A percentile compares a stretch with the other conserved stretches of the same genome.
phyloP scores from a whole-genome alignment of 306 rosid species.

The Pyrus bretschneideri region DNA sequence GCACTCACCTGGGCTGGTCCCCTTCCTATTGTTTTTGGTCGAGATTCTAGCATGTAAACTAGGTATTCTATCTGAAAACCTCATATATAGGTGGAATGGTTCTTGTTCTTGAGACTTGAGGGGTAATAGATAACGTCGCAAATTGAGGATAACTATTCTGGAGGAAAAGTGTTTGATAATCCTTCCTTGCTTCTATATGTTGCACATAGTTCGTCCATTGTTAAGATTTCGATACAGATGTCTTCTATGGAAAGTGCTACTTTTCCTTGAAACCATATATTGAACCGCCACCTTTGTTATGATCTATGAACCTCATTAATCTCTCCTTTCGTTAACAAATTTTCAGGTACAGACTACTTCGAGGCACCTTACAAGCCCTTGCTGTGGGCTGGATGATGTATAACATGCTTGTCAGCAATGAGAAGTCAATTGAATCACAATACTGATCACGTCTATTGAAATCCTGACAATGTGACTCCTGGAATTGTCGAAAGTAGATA shows the following conservation, averaged over 20 bases:
- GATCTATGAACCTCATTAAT: constrained; percentile 10
- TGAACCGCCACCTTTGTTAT: not conserved
- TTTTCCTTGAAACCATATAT: not conserved
- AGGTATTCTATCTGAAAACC: constrained; percentile 41
- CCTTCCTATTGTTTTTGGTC: constrained; percentile 91
- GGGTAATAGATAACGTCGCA: not conserved
- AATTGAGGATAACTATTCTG: not conserved
- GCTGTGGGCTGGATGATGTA: constrained; percentile 99
- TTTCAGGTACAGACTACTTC: constrained; percentile 72
- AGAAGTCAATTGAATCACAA: constrained; percentile 81
- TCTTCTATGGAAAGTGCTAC: not conserved
- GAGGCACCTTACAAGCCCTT: constrained; percentile 90
- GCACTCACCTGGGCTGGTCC: constrained; percentile 99
- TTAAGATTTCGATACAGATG: not conserved
- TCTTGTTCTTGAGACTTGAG: not conserved
- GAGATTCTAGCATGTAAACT: constrained; percentile 89
- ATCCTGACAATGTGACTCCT: constrained; percentile 80
- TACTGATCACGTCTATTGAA: constrained; percentile 87
- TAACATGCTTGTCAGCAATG: constrained; percentile 88
- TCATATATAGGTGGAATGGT: not conserved
- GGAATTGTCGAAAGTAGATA: constrained; percentile 69
- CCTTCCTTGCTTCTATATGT: not conserved
- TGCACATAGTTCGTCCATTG: not conserved
- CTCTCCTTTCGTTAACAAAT: constrained; percentile 14
- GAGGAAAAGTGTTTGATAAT: not conserved